Evolutionary conservation across 352 stramenopile genomes (phyloP), one percentile per base, ranked within the genome.

Genomic region (Pythium sp.): DNA sequence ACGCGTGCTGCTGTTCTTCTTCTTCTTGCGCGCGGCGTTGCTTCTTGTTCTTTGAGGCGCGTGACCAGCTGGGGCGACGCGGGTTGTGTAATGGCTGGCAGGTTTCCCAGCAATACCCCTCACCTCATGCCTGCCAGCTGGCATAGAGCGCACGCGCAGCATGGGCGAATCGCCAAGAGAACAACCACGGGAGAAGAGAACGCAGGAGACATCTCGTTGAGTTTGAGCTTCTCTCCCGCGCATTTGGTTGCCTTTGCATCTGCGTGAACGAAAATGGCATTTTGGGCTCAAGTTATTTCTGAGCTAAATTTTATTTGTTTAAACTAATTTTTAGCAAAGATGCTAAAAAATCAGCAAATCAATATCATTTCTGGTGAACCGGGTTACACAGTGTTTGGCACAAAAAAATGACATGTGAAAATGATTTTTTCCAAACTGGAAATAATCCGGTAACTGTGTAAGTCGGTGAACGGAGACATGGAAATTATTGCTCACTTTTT

Each of bases 61-160:
- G 54, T 20, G 41, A 49, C 54, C 54, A 59, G 54, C 54, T 59
- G 54, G 14, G 2, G 3, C 32, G n/a, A 1, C 30, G n/a, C 22
- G 57, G 34, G 57, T 62, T 62, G 15, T 22, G 57, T 62, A 62
- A 62, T 62, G 57, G 11, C 34, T n/a, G 20, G 20, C 30, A 62
- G 22, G 5, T 51, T 32, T 32, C 32, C 15, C 30, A 9, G 2
- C 22, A 57, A 55, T 18, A 57, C 14, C 38, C 38, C 38, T 47
- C 38, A 3, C 38, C 38, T 14, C 38, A 47, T 47, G 38, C 38
- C 38, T 47, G 38, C 14, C 38, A 49, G 41, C 15, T 49, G 41
- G 41, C 15, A 49, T 49, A 49, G 41, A 49, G 41, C 15, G 41
- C 15, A 14, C 38, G 41, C 41, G 15, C 15, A 49, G 15, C 5